Conservation (phyloP, 805 yeast genomes). For the Yarrowia phangngaensis region DNA sequence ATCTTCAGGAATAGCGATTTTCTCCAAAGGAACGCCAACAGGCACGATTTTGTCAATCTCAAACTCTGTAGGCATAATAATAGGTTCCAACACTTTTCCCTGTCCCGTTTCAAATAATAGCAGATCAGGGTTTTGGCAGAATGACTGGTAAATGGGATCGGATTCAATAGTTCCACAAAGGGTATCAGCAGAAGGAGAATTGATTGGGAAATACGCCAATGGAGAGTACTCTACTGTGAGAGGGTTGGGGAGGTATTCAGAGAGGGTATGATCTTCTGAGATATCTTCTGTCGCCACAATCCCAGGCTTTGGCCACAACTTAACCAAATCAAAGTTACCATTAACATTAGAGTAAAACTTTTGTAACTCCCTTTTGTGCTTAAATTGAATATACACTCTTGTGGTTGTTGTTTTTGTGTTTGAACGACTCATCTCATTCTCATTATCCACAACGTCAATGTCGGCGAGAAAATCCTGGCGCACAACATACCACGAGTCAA, state of each 20-base stretch:
- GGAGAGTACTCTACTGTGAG: slow-evolving; percentile 18
- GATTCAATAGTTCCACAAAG: slow-evolving; percentile 5
- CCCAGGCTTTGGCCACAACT: not conserved
- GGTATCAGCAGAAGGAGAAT: not conserved
- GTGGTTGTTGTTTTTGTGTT: not conserved
- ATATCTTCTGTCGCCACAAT: not conserved
- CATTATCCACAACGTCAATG: slow-evolving; percentile 9
- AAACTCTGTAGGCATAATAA: slow-evolving; percentile 11
- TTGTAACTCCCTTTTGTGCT: not conserved
- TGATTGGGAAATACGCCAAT: not conserved
- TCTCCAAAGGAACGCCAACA: slow-evolving; percentile 16
- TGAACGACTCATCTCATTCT: not conserved
- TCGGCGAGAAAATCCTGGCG: slow-evolving; percentile 16
- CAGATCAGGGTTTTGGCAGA: slow-evolving; percentile 20
- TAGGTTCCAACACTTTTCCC: slow-evolving; percentile 9
- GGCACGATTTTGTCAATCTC: slow-evolving; percentile 7
- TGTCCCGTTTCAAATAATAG: slow-evolving; percentile 8
- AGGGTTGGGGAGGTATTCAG: not conserved
- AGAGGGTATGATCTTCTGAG: not conserved
- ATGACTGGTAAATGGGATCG: slow-evolving; percentile 14
- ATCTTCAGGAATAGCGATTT: slow-evolving; percentile 15
- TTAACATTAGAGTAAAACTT: not conserved
- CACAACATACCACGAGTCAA: slow-evolving; percentile 17
- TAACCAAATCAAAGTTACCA: not conserved
- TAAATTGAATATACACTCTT: slow-evolving; percentile 1